phyloP scores from a whole-genome alignment of 2,329 filamentous ascomycete species.

The Fusarium fracticaudum region DNA sequence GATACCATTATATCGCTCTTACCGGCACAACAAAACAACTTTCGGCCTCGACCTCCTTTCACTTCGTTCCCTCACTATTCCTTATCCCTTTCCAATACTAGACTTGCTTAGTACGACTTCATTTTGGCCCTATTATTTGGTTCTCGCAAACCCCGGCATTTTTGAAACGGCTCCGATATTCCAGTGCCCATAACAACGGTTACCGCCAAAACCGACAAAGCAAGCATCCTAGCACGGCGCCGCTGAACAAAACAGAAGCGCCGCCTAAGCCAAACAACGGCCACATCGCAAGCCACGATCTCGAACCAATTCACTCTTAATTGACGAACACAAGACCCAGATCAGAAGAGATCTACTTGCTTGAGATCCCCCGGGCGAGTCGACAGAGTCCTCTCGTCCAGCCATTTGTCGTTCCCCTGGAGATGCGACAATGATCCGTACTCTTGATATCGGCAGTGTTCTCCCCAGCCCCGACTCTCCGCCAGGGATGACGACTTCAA shows the following conservation, averaged over 20 bases:
- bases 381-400: constrained; percentile 23
- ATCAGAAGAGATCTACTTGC: neutral
- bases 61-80: constrained; percentile 37
- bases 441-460: constrained; percentile 44
- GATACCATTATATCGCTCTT: constrained; percentile 11
- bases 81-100: constrained; percentile 35
- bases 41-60: constrained; percentile 21
- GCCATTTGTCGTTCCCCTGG: constrained; percentile 20
- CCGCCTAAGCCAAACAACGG: constrained; percentile 15
- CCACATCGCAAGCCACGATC: constrained; percentile 17
- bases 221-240: constrained; percentile 17
- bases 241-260: constrained; percentile 34
- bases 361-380: constrained; percentile 18
- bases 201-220: constrained; percentile 23
- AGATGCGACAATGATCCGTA: constrained; percentile 51
- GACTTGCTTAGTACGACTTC: constrained; percentile 34
- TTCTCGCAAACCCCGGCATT: constrained; percentile 37
- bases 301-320: neutral
- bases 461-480: constrained; percentile 50
- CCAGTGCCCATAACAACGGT: constrained; percentile 38
- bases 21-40: constrained; percentile 4
- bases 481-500: constrained; percentile 78
- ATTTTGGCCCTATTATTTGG: constrained; percentile 34
- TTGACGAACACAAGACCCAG: neutral
- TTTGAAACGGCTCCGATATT: constrained; percentile 42